Conservation (phyloP, 1,284 basidiomycete species). For the Polyporus tsugae region DNA sequence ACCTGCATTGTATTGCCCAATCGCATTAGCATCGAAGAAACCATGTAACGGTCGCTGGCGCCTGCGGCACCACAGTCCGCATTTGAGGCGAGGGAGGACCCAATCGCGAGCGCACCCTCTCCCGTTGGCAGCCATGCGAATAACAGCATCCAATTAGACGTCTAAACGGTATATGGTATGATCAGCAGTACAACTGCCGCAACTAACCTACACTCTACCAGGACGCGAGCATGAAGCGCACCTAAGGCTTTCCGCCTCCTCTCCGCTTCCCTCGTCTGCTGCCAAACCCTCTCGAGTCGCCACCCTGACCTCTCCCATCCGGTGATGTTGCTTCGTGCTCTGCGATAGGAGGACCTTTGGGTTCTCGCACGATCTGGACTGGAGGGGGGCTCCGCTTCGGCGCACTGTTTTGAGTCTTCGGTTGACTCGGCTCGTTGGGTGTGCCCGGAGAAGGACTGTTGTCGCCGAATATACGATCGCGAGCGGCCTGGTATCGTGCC, state of each 20-base stretch:
- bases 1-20: background rate
- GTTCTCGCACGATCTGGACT: conserved; percentile 25
- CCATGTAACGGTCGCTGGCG: conserved; percentile 21
- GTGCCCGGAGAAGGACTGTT: background rate
- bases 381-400: background rate
- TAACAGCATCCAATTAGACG: background rate
- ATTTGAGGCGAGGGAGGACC: background rate
- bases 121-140: background rate
- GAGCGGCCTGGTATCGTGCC: conserved; percentile 49
- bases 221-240: background rate
- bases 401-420: background rate
- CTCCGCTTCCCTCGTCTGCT: conserved; percentile 24
- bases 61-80: conserved; percentile 14
- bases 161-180: conserved; percentile 12
- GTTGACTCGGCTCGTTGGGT: background rate
- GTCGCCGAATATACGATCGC: conserved; percentile 47
- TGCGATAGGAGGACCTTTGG: conserved; percentile 18
- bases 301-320: conserved; percentile 7
- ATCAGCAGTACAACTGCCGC: conserved; percentile 19
- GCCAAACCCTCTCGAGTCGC: conserved; percentile 19
- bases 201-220: background rate
- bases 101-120: conserved; percentile 12
- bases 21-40: conserved; percentile 18
- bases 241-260: conserved; percentile 10
- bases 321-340: background rate